phyloP scores from a whole-genome alignment of 768 basidiomycete species.

The Boletus edulis region DNA sequence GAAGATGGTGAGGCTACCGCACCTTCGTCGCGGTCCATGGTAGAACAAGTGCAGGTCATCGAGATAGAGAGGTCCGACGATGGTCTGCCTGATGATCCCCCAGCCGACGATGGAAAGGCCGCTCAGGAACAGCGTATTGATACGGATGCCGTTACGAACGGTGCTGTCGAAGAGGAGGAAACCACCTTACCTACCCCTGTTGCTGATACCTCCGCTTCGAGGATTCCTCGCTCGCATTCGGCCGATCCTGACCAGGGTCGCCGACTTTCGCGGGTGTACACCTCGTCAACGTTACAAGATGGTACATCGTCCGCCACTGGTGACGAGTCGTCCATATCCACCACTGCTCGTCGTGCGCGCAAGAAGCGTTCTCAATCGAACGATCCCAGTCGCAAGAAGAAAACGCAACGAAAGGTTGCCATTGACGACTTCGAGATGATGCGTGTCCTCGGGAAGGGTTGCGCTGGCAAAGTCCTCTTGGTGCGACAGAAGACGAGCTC shows the following conservation, averaged over 20 bases:
- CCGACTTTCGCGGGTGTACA: constrained; percentile 58
- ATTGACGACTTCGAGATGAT: constrained; percentile 97
- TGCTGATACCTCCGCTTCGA: constrained; percentile 35
- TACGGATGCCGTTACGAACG: constrained; percentile 21
- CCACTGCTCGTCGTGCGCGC: constrained; percentile 43
- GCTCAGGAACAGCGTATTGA: constrained; percentile 15
- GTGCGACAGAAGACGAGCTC: constrained; percentile 74
- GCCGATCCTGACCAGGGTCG: constrained; percentile 69
- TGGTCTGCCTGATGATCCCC: constrained; percentile 11
- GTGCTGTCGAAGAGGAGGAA: constrained; percentile 28
- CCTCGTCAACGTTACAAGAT: constrained; percentile 49
- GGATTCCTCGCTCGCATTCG: constrained; percentile 77
- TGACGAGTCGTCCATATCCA: constrained; percentile 73
- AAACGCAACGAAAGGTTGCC: constrained; percentile 60
- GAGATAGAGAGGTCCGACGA: constrained; percentile 25
- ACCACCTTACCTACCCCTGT: constrained; percentile 37
- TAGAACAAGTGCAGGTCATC: constrained; percentile 13
- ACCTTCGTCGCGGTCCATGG: constrained; percentile 2
- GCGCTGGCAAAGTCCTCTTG: constrained; percentile 93
- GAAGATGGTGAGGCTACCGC: constrained; percentile 18
- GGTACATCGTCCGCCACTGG: constrained; percentile 57
- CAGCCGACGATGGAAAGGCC: constrained; percentile 7
- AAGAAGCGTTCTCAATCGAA: constrained; percentile 55
- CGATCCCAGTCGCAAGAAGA: constrained; percentile 54
- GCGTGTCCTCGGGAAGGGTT: constrained; percentile 94